Base-by-base conservation (phyloP, 805 yeast species). In the Limtongozyma cylindracea region DNA sequence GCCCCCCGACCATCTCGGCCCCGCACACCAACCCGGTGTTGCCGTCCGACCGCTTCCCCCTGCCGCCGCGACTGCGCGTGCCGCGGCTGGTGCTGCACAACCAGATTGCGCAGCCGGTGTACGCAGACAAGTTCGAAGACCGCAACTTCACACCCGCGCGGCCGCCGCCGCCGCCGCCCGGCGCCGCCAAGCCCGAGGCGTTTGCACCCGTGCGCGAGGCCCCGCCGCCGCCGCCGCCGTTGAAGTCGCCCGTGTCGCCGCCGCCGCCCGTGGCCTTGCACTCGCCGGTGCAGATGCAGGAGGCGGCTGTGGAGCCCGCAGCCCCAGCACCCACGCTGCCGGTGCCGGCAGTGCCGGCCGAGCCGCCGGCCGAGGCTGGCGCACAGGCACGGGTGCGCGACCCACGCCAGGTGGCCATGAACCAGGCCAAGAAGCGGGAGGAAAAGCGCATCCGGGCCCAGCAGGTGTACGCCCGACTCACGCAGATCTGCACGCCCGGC, bases 401-500 rank as follows among this genome's bases (percentile, higher is more conserved):
- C 29, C 52, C 58, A 9, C 51, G 50, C 24, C 62, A 49, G 38
- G 74, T 60, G 19, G 72, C 66, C 18, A 47, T 53, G 29, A 41
- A 47, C 29, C 58, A 60, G 2, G 74, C 64, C 30, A 59, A 66
- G 38, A 72, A 76, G 33, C 62, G 84, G 21, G 93, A 77, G 37
- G 74, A 74, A 23, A 69, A 77, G 39, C 68, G 63, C 29, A 60
- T 63, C 25, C 61, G 61, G 34, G 78, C 76, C 32, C 64, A 58
- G 22, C 76, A 73, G 35, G 67, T 76, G 10, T 58, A 76, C 31
- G 60, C 63, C 20, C 72, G 66, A 33, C 51, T 88, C 22, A 54
- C 61, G 25, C 62, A 66, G 18, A 82, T 82, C 21, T 84, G 94
- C 36, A 57, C 78, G 2, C 66, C 62, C 16, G 88, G 82, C 6